Evolutionary conservation across 1,284 basidiomycete species (phyloP).

Genomic region (Neonothopanus nambi): DNA sequence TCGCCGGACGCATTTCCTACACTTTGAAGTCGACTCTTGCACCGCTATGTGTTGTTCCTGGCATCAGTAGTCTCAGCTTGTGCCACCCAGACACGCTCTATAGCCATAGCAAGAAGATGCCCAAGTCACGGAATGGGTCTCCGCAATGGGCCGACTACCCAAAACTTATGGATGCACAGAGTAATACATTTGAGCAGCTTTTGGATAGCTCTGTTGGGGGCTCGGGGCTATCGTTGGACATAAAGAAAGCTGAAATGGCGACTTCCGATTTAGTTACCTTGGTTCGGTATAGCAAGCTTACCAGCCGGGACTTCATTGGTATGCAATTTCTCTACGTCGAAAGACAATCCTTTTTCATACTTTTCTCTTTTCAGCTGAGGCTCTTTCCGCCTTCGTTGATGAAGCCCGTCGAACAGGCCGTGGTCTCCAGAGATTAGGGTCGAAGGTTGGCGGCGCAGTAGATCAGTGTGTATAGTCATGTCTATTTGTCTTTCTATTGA

Average conservation of each 20-base stretch:
- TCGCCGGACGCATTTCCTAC: conserved; percentile 38
- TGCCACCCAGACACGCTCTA: conserved; percentile 31
- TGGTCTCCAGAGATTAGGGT: conserved; percentile 55
- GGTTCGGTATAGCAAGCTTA: conserved; percentile 60
- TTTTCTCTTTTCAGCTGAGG: conserved; percentile 31
- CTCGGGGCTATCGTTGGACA: conserved; percentile 58
- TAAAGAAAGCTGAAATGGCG: conserved; percentile 77
- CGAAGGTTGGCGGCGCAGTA: conserved; percentile 66
- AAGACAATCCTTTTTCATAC: background rate
- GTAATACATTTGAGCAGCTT: conserved; percentile 59
- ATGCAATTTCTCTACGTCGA: background rate
- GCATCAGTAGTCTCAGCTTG: conserved; percentile 47
- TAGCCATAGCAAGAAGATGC: background rate
- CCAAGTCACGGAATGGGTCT: background rate
- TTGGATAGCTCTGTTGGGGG: conserved; percentile 57
- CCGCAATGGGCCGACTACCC: conserved; percentile 58
- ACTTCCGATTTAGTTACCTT: conserved; percentile 62
- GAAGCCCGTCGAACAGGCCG: conserved; percentile 61
- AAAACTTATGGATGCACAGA: conserved; percentile 56
- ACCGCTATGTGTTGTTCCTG: conserved; percentile 63
- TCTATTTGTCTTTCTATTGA: conserved; percentile 1
- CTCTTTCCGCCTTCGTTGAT: conserved; percentile 51
- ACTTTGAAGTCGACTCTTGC: conserved; percentile 47
- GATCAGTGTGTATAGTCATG: conserved; percentile 51
- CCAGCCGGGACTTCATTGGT: conserved; percentile 52